Conservation (phyloP, 257 asterid genomes). For the Knoxia roxburghii region DNA sequence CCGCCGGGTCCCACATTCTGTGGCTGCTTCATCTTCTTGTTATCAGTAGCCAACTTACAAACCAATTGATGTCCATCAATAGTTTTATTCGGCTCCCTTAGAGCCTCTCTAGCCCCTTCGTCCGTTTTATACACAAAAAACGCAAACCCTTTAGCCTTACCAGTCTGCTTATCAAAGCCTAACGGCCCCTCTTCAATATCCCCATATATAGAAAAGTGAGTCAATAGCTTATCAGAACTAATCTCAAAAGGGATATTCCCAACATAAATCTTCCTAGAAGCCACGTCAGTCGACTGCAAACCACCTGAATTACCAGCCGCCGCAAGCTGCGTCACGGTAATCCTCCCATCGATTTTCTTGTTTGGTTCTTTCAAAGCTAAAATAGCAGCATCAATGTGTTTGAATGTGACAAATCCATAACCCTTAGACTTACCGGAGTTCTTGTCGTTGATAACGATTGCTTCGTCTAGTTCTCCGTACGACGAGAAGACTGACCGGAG, state of each 20-base stretch:
- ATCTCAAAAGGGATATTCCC: constrained; percentile 95
- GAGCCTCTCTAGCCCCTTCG: constrained; percentile 77
- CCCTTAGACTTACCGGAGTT: constrained; percentile 75
- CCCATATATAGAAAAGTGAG: constrained; percentile 65
- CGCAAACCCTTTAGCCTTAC: constrained; percentile 89
- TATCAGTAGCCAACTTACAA: constrained; percentile 90
- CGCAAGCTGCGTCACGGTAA: constrained; percentile 86
- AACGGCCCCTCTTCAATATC: constrained; percentile 98
- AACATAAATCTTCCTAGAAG: constrained; percentile 84
- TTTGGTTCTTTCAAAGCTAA: constrained; percentile 73
- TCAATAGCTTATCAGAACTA: constrained; percentile 66
- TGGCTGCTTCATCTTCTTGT: constrained; percentile 69
- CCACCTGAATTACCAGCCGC: constrained; percentile 71
- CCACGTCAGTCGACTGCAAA: constrained; percentile 55
- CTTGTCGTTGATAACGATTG: constrained; percentile 81
- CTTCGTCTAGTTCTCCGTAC: constrained; percentile 81
- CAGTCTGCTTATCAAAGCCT: constrained; percentile 96
- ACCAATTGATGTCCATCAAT: constrained; percentile 86
- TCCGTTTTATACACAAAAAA: constrained; percentile 90
- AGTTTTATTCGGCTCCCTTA: constrained; percentile 66
- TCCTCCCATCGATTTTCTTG: constrained; percentile 92
- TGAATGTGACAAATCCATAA: constrained; percentile 81
- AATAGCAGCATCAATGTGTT: constrained; percentile 77
- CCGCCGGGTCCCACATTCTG: constrained; percentile 52
- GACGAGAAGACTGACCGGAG: constrained; percentile 63